Conservation (phyloP, 108 stramenopile species). For the Pseudonitzschia multistriata region DNA sequence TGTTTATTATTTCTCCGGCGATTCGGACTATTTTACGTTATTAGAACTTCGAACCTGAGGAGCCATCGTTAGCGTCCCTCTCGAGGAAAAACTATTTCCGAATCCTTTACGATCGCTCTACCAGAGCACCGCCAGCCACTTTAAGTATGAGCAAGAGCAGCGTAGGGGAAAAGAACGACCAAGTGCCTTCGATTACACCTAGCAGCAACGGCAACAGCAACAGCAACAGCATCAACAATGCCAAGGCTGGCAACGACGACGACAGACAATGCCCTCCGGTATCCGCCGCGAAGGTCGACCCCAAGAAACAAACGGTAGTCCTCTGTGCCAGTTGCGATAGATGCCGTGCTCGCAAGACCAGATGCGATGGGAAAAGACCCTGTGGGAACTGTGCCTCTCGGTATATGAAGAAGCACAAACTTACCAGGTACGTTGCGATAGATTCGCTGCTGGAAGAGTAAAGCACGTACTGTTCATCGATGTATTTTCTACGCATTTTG, state of each 20-base stretch:
- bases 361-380: conserved; percentile 76
- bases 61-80: not conserved
- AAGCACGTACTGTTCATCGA: too few relatives aligned
- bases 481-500: not conserved
- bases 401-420: conserved; percentile 79
- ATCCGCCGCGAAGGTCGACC: not conserved
- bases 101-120: not conserved
- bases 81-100: not conserved
- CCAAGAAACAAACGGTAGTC: conserved; percentile 3
- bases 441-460: too few relatives aligned
- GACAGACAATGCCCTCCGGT: not conserved
- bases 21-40: not conserved
- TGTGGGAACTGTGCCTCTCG: conserved; percentile 70
- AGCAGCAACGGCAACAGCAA: not conserved
- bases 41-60: not conserved
- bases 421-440: conserved; percentile 46
- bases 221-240: not conserved
- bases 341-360: conserved; percentile 80
- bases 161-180: too few relatives aligned
- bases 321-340: conserved; percentile 80
- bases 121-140: not conserved
- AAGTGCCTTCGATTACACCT: too few relatives aligned
- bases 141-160: too few relatives aligned
- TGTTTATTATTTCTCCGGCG: not conserved
- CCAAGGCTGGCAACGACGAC: not conserved